phyloP scores from a whole-genome alignment of 2,329 filamentous ascomycete species.

The Aspergillus luchuensis region DNA sequence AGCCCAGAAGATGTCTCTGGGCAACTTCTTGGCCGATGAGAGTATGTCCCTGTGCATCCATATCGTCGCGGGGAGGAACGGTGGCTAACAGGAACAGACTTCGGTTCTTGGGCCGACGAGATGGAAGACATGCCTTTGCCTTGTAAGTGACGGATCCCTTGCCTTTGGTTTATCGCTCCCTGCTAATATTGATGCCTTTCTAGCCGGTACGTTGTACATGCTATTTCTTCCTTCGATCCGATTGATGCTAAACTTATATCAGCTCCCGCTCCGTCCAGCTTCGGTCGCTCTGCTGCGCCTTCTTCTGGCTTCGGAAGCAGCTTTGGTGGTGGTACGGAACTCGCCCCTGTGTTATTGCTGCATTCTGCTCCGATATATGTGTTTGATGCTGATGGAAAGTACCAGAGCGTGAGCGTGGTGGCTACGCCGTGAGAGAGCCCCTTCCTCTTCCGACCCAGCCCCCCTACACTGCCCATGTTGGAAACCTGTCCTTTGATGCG shows the following conservation, averaged over 20 bases:
- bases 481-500: constrained; percentile 95
- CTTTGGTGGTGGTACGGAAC: constrained; percentile 38
- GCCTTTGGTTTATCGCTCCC: neutral
- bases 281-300: constrained; percentile 53
- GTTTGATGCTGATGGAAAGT: constrained; percentile 19
- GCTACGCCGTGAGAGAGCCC: constrained; percentile 60
- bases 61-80: constrained; percentile 21
- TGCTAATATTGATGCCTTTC: constrained; percentile 13
- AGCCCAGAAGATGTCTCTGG: constrained; percentile 94
- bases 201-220: constrained; percentile 35
- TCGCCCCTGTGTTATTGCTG: constrained; percentile 13
- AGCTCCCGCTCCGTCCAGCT: constrained; percentile 49
- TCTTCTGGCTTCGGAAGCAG: constrained; percentile 40
- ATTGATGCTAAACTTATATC: constrained; percentile 23
- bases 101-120: constrained; percentile 97
- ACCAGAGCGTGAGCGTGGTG: constrained; percentile 42
- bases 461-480: constrained; percentile 92
- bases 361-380: neutral
- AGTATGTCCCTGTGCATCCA: constrained; percentile 61
- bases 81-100: constrained; percentile 52
- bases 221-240: constrained; percentile 10
- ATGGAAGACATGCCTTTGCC: constrained; percentile 83
- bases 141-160: constrained; percentile 56
- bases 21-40: constrained; percentile 90
- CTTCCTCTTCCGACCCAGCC: constrained; percentile 88